Evolutionary conservation across 2,329 filamentous ascomycete genomes (phyloP), one percentile per base, ranked within the genome.

Genomic region (Colletotrichum viniferum): DNA sequence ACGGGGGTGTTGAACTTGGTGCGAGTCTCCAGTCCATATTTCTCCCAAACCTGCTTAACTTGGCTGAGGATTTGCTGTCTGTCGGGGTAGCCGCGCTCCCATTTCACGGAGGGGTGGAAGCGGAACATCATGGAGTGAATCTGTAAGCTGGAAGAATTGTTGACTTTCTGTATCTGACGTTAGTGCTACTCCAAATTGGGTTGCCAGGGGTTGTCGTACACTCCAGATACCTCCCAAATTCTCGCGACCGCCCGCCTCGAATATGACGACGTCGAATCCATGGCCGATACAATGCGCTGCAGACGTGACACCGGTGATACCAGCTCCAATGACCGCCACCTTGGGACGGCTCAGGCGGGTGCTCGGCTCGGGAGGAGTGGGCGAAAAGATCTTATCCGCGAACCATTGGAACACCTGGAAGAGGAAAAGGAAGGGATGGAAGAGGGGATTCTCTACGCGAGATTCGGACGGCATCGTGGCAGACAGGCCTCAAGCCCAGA

Each of bases 41-140:
- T 88, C 78, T 94, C 89, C 95, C 95, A 97, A 0, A 97, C 85
- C 75, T 92, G 84, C 21, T 88, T 88, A 13, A 97, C 92, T 81
- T 96, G 92, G 28, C 89, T 88, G 58, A 96, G 87, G 75, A 97
- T 97, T 83, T 96, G 92, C 77, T 93, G 86, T 65, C 94, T 92
- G 76, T 93, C 89, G 0, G 95, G 95, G 80, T 97, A 97, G n/a
- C 94, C 94, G 34, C 88, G 86, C 38, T 90, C 87, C 92, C 94
- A 97, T 76, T 90, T 88, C 2, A 97, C 91, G 0, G 93, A 94
- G 0, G 95, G 95, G 78, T 96, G 94, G 82, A 97, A 98, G 26
- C 95, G 91, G 83, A 96, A 97, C 95, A 97, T 97, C 73, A 96
- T 83, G 24, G 92, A 95, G 82, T 97, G 94, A 26, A 97, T 96